Evolutionary conservation across 169 alveolate genomes (phyloP), one percentile per base, ranked within the genome.

Genomic region (Sarcocystis neurona): DNA sequence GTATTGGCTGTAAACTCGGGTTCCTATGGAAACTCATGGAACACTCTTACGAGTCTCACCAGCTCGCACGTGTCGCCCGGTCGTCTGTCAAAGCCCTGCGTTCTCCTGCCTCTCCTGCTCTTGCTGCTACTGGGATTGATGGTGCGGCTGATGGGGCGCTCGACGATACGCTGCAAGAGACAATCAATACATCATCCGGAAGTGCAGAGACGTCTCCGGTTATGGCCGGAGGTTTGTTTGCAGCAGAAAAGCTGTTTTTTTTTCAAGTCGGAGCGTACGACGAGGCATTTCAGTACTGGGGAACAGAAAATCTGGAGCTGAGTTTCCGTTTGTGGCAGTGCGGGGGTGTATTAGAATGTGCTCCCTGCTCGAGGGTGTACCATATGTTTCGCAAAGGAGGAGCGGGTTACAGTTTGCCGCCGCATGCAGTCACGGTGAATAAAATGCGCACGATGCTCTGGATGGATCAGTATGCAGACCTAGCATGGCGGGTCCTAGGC

Each of bases 181-280:
- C n/a, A n/a, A n/a, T n/a, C n/a, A 66, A 46, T 41, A 79, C 8
- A 5, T 44, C 84, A 32, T 46, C 53, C 30, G 32, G 12, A 37
- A 92, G 90, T n/a, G 86, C 68, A n/a, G 91, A 92, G 79, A 48
- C 93, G 30, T 92, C 96, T 18, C 96, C 96, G 2, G 90, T 94
- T 0, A 93, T 93, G 96, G 95, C 95, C 0, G 96, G 95, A 23
- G 95, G 95, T 32, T 80, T 93, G 8, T 91, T 93, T 48, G 96
- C 94, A 0, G 94, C 94, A 0, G 70, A 92, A 30, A 90, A 74
- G 30, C 92, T 63, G 37, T 93, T 88, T 63, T 93, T 93, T 44
- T 89, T 87, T 70, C 78, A 90, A 44, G 80, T 90, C n/a, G 95
- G 96, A 0, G 93, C 92, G 32, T 93, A 93, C 77, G 96, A 93